Evolutionary conservation across 345 rosid species (phyloP), one percentile per base, ranked within the genome.

Genomic region (Noccaea bulbosa): DNA sequence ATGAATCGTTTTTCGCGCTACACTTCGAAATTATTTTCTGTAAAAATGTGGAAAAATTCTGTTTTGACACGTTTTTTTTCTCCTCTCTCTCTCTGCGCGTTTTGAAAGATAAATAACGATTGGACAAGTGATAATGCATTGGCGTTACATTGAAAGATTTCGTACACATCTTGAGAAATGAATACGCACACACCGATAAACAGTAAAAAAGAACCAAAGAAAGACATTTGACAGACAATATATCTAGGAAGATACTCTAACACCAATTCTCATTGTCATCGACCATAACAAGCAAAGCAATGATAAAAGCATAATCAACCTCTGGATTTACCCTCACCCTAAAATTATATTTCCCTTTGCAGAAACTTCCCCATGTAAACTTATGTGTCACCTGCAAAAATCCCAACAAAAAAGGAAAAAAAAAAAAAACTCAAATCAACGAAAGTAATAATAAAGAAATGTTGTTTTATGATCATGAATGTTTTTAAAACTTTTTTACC

Each of bases 221-320:
- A 59, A 38, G 46, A 62, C 20, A 20, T 12, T 35, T 57, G 46
- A 70, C 41, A n/a, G 32, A 12, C 15, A 44, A 16, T 2, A 20
- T 6, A 46, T 47, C 51, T 16, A 16, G 5, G 7, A 59, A 41
- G 50, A 55, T 10, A 20, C 12, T 2, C 20, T 54, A 61, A 40
- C 78, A 52, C 66, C 52, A 69, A 11, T 71, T 74, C 45, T 85
- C 95, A 58, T 65, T 81, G 59, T 83, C 90, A 40, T 89, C 87
- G 35, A 89, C 72, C 55, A 85, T 80, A 5, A 89, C 88, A 17
- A 87, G 70, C 62, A 89, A 77, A 65, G 95, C 88, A 27, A 81
- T 70, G 61, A 89, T 83, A 65, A 89, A 87, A 4, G 92, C 89
- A 70, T 87, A 89, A 58, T 89, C 95, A 54, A 89, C 95, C 73